Conservation (phyloP, 306 rosid species). For the Castanospermum australe region DNA sequence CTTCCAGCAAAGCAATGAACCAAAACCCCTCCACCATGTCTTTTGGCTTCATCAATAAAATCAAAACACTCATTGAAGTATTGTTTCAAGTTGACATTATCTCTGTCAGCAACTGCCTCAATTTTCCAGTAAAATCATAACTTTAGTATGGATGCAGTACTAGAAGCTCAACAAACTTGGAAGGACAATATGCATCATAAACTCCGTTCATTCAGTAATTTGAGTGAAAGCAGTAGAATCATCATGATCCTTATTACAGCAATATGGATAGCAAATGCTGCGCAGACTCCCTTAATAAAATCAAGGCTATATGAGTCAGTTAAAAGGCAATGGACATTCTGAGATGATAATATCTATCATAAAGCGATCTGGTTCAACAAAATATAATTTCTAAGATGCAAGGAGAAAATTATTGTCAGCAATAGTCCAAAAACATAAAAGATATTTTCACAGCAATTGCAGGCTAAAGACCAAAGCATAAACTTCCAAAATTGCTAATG, state of each 20-base stretch:
- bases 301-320: neutral
- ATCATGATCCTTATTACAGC: neutral
- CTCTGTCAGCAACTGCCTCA: constrained; percentile 68
- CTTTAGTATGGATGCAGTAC: constrained; percentile 30
- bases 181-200: constrained; percentile 12
- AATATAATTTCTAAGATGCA: neutral
- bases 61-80: constrained; percentile 70
- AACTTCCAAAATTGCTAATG: neutral
- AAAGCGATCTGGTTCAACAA: neutral
- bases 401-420: neutral
- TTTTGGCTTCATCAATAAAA: constrained; percentile 73
- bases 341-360: neutral
- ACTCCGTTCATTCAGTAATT: constrained; percentile 13
- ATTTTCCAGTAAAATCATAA: constrained; percentile 38
- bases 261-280: neutral
- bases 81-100: constrained; percentile 46
- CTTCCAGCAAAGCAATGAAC: constrained; percentile 85
- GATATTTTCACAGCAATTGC: neutral
- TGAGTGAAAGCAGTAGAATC: constrained; percentile 8
- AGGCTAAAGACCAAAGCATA: neutral
- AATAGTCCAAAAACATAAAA: neutral
- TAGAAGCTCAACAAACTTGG: constrained; percentile 16
- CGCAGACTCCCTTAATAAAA: neutral
- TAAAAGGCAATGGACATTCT: constrained; percentile 17
- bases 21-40: constrained; percentile 65